Percentiles rank a stretch among this genome's conserved stretches.
These are phyloP conservation scores for Melanogaster broomeanus DNA, from an alignment of 768 basidiomycete genomes.

Conservation along the genomic window DNA sequence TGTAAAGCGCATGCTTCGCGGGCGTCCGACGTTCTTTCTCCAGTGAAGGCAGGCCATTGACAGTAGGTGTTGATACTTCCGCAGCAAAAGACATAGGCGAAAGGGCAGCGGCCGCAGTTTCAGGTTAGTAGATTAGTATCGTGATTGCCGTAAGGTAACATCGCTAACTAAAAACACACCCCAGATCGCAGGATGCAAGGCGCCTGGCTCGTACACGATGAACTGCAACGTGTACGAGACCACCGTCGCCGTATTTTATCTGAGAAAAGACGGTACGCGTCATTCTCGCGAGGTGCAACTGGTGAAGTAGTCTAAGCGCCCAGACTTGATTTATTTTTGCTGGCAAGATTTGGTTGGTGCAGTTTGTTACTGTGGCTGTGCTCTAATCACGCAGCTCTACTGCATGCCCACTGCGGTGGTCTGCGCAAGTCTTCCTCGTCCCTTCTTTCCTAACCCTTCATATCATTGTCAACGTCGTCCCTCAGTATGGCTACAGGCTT, in stretches of 20 bases:
- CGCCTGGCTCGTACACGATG: too few relatives aligned
- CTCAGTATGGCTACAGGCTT: slow-evolving; percentile 59
- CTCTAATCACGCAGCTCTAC: slow-evolving; percentile 1
- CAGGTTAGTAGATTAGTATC: background rate
- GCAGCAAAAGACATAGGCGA: too few relatives aligned
- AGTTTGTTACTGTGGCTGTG: slow-evolving; percentile 28
- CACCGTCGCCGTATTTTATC: too few relatives aligned
- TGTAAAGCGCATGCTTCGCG: slow-evolving; percentile 12
- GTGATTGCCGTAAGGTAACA: too few relatives aligned
- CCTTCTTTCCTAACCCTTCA: slow-evolving; percentile 14
- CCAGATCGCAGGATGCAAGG: too few relatives aligned
- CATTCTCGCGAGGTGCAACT: background rate
- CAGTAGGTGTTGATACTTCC: background rate
- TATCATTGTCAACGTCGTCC: slow-evolving; percentile 13
- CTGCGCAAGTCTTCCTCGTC: slow-evolving; percentile 9
- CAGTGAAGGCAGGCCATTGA: background rate
- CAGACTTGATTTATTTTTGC: too few relatives aligned
- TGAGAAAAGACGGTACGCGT: background rate
- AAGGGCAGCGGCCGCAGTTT: background rate
- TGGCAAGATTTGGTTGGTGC: slow-evolving; percentile 1
- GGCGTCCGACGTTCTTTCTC: background rate
- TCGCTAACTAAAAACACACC: too few relatives aligned
- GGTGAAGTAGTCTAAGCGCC: too few relatives aligned
- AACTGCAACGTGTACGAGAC: too few relatives aligned
- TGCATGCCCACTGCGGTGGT: slow-evolving; percentile 21